Base-by-base conservation (phyloP, 164 flowering plant genomes). In the Magnolia changhungtana region DNA sequence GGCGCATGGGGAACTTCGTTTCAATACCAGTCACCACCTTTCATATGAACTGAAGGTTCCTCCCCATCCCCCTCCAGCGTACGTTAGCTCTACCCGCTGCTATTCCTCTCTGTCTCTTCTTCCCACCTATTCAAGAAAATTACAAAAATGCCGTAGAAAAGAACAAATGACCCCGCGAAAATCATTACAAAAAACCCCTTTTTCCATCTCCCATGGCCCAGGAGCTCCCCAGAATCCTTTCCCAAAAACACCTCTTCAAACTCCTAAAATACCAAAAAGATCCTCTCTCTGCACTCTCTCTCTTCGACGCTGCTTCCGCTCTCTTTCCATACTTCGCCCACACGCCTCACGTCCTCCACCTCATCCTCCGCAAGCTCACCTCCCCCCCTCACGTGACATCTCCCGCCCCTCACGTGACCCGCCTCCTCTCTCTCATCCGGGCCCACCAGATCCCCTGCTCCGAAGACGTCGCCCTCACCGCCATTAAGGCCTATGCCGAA, bases 391-490 rank as follows among this genome's bases (percentile, higher is more conserved):
- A 50, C 75, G 51, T 77, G 45, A 50, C 76, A 31, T 14, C n/a
- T 20, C 85, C 81, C 81, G 75, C 88, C 31, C 31, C 78, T 49
- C 88, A 88, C 72, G 81, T 89, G 23, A 37, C 80, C 31, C 82
- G 86, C 11, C 80, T 94, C 76, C 81, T 91, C 55, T 82, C 88
- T 1, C 82, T 87, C 49, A 86, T 95, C 58, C 83, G 77, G 50
- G 13, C 81, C 78, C 88, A 85, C 79, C 81, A 81, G 66, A 88
- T 87, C 77, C 67, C 64, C n/a, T 89, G 95, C 85, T 50, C 88
- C 18, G 98, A 93, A 72, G 93, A 89, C 49, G 86, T 91, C 10
- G 87, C 96, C 0, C 75, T 92, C n/a, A 69, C 89, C 2, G 90
- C 82, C 9, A 77, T 91, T 58, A 88, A 87, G 75, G 87, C 86